Base-by-base conservation (phyloP, 371 early-diverging fungal genomes). In the Mucor piriformis region DNA sequence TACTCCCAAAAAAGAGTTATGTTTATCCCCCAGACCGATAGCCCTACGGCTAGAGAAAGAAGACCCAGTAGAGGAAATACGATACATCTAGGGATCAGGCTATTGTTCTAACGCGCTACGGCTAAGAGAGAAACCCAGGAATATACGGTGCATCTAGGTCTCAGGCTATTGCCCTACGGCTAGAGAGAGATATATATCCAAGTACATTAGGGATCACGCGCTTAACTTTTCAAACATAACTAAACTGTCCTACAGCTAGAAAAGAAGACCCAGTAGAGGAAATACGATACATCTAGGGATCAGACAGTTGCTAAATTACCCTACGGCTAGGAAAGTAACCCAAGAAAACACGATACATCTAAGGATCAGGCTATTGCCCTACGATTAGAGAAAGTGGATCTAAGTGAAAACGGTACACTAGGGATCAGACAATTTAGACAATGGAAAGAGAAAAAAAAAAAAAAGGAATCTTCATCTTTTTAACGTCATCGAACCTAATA, bases 1-100 rank as follows among this genome's bases (percentile, higher is more conserved):
- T 58, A 50, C 50, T 58, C 59, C 59, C 59, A 58, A 58, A 38
- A 55, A 50, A 58, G 42, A 58, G 48, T 56, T 56, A 48, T 56
- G 57, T 56, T 56, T 56, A 56, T 56, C 57, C 57, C 57, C 57
- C 37, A 56, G 48, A 56, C 48, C 57, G 3, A 56, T 46, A 46
- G 37, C 48, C 57, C 57, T 48, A 47, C 47, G 25, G 37, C 48
- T 48, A 47, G 48, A 33, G n/a, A 56, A 56, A 56, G 57, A 56
- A 56, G 48, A 48, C 57, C 57, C 48, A 56, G 57, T 56, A 48
- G 48, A 56, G 57, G 57, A 56, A 48, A 56, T 48, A 47, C 57
- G 57, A 56, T 56, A 56, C 57, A 56, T 54, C 57, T 56, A 56
- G 57, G 57, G n/a, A 34, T 48, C 57, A 35, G 57, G 20, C 38